Evolutionary conservation across 495 filamentous ascomycete genomes (phyloP).

Genomic region (Pseudoneurospora amorphoporcata): DNA sequence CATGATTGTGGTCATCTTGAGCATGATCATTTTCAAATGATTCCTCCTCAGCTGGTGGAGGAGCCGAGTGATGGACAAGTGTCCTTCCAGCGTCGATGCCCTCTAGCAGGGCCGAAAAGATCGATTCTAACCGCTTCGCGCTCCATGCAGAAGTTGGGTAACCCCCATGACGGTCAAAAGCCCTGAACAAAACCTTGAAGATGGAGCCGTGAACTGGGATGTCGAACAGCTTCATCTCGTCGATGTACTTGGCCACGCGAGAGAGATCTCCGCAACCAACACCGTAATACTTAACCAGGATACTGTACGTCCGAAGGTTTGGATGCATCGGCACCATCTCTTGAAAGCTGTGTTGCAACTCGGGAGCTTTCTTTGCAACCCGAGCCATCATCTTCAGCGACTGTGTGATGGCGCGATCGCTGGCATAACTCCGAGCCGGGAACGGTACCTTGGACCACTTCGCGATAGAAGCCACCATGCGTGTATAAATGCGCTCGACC

Average conservation of each 20-base stretch:
- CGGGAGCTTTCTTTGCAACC: conserved; percentile 29
- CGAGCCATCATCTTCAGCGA: conserved; percentile 43
- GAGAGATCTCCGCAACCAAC: conserved; percentile 45
- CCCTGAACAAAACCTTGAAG: conserved; percentile 60
- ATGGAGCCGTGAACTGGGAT: conserved; percentile 51
- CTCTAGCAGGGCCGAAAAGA: conserved; percentile 33
- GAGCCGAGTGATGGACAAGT: background rate
- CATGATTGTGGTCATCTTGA: background rate
- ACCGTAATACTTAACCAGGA: conserved; percentile 49
- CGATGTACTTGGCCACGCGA: conserved; percentile 44
- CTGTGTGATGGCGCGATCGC: conserved; percentile 43
- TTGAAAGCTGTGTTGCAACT: conserved; percentile 39
- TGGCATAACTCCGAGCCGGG: conserved; percentile 31
- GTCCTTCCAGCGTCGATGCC: conserved; percentile 24
- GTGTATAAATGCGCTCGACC: conserved; percentile 68
- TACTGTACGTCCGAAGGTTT: conserved; percentile 52
- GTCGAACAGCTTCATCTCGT: conserved; percentile 51
- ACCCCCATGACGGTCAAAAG: conserved; percentile 64
- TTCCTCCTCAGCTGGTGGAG: background rate
- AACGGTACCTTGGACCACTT: conserved; percentile 8
- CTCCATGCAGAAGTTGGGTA: conserved; percentile 54
- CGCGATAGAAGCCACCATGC: conserved; percentile 58
- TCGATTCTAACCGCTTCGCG: conserved; percentile 41
- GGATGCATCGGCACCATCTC: conserved; percentile 43
- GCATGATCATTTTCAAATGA: background rate